Evolutionary conservation across 495 filamentous ascomycete species (phyloP), one percentile per base, ranked within the genome.

Genomic region (Aeminium ludgeri): DNA sequence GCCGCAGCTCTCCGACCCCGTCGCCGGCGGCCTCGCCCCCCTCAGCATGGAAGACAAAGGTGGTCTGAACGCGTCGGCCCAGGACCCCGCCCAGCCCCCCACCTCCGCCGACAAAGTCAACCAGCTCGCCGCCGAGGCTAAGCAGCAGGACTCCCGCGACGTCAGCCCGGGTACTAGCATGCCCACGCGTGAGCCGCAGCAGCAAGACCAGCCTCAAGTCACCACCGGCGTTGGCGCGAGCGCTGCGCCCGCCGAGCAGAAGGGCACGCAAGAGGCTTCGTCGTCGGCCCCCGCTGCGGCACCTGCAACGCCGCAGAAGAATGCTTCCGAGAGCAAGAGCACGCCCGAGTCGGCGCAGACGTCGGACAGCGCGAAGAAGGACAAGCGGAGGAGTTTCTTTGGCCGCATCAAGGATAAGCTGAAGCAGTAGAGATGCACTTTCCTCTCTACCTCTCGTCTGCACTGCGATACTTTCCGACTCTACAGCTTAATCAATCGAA

Each of bases 291-390:
- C 48, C 46, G 38, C 50, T 48, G 29, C 39, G 49, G 2, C 18
- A 28, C 23, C 17, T n/a, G 19, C 29, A 25, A 2, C 3, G 28
- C 16, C 10, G 35, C 23, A 41, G 13, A 41, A 29, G 31, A 46
- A 38, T 32, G 36, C 36, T 19, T 15, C n/a, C 17, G 34, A 30
- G 13, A 29, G 23, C 18, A 30, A 45, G 41, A 41, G 39, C 41
- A 58, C 43, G 15, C 53, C 50, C 37, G 49, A 44, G 41, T 63
- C 51, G 38, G 44, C 55, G 43, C 57, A 56, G 58, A 59, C 49
- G 40, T 57, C 12, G 45, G 51, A 15, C 51, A 57, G 44, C 23
- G n/a, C n/a, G n/a, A 46, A 46, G 44, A 45, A 40, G 36, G 20
- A 28, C 17, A 46, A 46, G 44, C 37, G 50, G 12, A 23, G 36